A percentile compares a stretch with the other conserved stretches of the same genome.
phyloP scores from a whole-genome alignment of 2,329 filamentous ascomycete species.

The Ascochyta viciae-villosae region DNA sequence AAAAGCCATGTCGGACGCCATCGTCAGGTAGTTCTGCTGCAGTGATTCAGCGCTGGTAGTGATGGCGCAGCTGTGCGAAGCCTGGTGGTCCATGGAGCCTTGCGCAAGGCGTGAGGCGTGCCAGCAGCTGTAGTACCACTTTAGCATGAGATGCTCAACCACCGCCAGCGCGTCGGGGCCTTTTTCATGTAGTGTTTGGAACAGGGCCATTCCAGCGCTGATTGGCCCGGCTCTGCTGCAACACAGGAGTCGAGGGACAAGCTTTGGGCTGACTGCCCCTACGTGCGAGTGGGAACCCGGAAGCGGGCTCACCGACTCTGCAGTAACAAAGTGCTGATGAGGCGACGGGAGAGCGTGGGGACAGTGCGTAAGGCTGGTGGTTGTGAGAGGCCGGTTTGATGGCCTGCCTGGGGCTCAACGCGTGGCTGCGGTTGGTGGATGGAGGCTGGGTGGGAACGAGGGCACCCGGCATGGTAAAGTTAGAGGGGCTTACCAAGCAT shows the following conservation, averaged over 20 bases:
- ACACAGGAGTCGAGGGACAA: constrained; percentile 21
- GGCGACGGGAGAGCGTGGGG: constrained; percentile 35
- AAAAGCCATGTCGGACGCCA: neutral
- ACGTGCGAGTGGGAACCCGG: constrained; percentile 24
- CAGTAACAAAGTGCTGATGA: constrained; percentile 40
- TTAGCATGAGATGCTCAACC: constrained; percentile 1
- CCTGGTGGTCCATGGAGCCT: constrained; percentile 21
- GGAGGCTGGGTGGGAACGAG: constrained; percentile 7
- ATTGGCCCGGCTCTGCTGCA: constrained; percentile 12
- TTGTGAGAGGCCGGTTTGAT: constrained; percentile 30
- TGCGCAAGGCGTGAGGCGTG: constrained; percentile 27
- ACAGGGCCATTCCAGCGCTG: neutral
- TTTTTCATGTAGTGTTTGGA: constrained; percentile 12
- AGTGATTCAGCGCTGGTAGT: constrained; percentile 14
- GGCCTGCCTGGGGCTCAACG: constrained; percentile 24
- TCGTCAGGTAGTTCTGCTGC: neutral
- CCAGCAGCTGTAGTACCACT: constrained; percentile 18
- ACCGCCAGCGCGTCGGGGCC: constrained; percentile 7
- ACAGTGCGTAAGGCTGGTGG: constrained; percentile 38
- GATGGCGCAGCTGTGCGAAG: constrained; percentile 27
- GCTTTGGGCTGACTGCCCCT: constrained; percentile 33
- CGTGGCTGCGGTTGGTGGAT: constrained; percentile 24
- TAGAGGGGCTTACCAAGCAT: constrained; percentile 30
- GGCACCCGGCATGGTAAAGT: constrained; percentile 14
- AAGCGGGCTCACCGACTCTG: constrained; percentile 30